Evolutionary conservation across 1,139 yeast species (phyloP).

Genomic region (Blastobotrys proliferans): DNA sequence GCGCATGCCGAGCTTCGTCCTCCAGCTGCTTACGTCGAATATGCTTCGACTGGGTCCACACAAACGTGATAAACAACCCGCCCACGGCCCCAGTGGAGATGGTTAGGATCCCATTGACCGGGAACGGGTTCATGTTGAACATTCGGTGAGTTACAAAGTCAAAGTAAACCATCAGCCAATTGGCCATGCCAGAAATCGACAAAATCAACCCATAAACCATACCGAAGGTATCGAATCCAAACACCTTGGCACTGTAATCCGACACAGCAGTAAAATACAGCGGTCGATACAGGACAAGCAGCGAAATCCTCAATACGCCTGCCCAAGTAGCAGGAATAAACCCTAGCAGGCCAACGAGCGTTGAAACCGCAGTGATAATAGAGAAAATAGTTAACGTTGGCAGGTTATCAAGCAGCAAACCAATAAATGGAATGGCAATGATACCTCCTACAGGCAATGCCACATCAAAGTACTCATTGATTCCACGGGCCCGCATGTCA

Average conservation of each 20-base stretch:
- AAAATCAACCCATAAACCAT: conserved; percentile 86
- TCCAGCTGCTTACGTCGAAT: conserved; percentile 53
- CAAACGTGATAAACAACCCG: conserved; percentile 46
- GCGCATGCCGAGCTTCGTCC: conserved; percentile 59
- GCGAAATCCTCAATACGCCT: conserved; percentile 53
- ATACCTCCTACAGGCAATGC: conserved; percentile 88
- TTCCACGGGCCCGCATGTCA: conserved; percentile 48
- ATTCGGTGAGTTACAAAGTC: conserved; percentile 65
- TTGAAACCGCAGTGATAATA: conserved; percentile 51
- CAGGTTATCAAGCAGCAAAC: conserved; percentile 70
- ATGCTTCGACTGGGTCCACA: conserved; percentile 48
- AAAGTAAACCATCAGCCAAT: conserved; percentile 57
- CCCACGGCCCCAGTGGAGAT: conserved; percentile 54
- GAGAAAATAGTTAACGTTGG: conserved; percentile 57
- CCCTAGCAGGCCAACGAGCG: conserved; percentile 65
- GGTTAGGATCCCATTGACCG: conserved; percentile 60
- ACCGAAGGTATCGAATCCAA: conserved; percentile 90
- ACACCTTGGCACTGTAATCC: conserved; percentile 86
- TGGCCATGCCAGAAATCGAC: conserved; percentile 73
- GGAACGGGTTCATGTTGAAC: conserved; percentile 71
- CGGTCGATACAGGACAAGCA: conserved; percentile 84
- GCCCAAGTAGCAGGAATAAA: conserved; percentile 51
- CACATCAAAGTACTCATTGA: conserved; percentile 75
- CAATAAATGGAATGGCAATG: conserved; percentile 79
- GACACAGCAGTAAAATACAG: conserved; percentile 89